Base-by-base conservation (phyloP, 2,329 filamentous ascomycete species). In the Tothia fuscella region DNA sequence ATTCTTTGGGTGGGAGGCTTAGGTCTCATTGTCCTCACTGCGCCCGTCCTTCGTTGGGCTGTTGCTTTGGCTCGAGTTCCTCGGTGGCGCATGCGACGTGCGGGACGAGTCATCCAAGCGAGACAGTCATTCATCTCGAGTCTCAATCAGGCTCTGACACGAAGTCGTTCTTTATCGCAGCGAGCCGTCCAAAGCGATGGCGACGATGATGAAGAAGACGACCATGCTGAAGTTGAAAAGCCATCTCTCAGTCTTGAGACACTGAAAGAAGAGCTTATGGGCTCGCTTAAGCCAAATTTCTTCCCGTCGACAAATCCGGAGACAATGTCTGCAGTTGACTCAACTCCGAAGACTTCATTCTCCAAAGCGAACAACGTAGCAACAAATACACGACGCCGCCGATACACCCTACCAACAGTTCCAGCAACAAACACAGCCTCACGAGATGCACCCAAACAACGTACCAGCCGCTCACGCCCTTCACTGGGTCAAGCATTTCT, bases 11-110 rank as follows among this genome's bases (percentile, higher is more conserved):
- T 67, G 16, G 67, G 89, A n/a, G 87, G 88, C 1, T 59, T 95
- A 22, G 72, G 76, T 34, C 60, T 93, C 13, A 76, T 94, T 41
- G 63, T 89, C 3, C 65, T 75, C 5, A 93, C 86, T 55, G 75
- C 76, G 22, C 71, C 78, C 22, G 74, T 91, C 10, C 74, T 96
- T 26, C 73, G 72, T 51, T 93, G 85, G 82, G 87, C 84, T 34
- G 81, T 96, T 41, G 74, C 80, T 20, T 65, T 98, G 46, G 88
- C 89, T 38, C 74, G 89, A 44, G 84, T 96, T 14, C 91, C 91
- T 2, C 86, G 78, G 51, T 95, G 89, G 86, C 82, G 88, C 32
- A 88, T 96, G 52, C 74, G 77, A 51, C 75, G 78, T 42, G 63
- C 69, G 10, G 64, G 63, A 3, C 59, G 63, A 21, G 56, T 64